These are phyloP conservation scores for Cantharellus anzutake DNA, from an alignment of 768 basidiomycete genomes.

Conservation along the genomic window DNA sequence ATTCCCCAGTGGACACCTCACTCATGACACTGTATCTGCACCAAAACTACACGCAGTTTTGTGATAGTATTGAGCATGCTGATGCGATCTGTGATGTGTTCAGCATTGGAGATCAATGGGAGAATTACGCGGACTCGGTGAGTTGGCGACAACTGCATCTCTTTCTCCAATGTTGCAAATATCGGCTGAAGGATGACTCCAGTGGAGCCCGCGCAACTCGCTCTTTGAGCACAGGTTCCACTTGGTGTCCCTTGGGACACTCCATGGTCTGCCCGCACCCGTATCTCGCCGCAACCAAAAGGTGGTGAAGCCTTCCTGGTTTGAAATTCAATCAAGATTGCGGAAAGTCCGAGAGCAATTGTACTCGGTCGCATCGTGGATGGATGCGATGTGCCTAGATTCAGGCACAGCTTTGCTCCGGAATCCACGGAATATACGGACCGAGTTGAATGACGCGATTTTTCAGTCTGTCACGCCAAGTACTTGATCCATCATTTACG, in stretches of 20 bases:
- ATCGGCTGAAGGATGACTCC: not conserved
- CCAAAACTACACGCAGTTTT: constrained; percentile 83
- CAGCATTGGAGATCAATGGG: constrained; percentile 52
- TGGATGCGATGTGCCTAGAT: no score
- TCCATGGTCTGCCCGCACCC: constrained; percentile 78
- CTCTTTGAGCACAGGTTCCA: constrained; percentile 77
- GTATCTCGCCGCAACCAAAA: constrained; percentile 65
- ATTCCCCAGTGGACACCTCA: constrained; percentile 81
- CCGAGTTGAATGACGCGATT: no score
- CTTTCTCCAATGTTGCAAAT: no score
- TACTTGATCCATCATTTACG: no score
- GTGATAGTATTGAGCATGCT: constrained; percentile 55
- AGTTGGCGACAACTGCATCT: no score
- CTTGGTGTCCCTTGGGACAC: constrained; percentile 54
- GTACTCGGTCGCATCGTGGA: no score
- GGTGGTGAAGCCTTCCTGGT: constrained; percentile 74
- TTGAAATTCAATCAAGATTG: no score
- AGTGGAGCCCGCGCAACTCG: constrained; percentile 16
- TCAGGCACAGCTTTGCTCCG: no score
- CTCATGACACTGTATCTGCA: constrained; percentile 81
- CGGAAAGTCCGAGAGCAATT: no score
- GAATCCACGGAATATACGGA: no score
- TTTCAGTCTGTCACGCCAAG: no score
- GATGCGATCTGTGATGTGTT: constrained; percentile 50
- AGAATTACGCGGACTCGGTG: not conserved